phyloP scores from a whole-genome alignment of 2,329 filamentous ascomycete genomes.

The Diplodia intermedia region DNA sequence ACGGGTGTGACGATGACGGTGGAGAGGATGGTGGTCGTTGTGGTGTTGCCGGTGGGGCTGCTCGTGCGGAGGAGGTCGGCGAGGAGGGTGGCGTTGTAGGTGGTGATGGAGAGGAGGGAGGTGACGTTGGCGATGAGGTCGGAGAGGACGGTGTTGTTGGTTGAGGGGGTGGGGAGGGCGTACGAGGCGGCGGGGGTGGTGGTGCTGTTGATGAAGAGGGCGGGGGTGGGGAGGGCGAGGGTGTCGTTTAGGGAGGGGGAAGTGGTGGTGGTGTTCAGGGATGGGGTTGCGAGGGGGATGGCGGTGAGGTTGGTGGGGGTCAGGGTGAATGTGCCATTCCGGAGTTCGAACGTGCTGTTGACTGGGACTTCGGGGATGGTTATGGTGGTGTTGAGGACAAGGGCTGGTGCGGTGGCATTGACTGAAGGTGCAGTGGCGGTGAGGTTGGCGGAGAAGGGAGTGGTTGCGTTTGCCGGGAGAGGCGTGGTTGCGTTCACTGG shows the following conservation, averaged over 20 bases:
- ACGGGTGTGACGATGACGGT: too few species aligned
- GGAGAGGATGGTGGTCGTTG: too few species aligned
- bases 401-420: background rate
- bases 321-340: background rate
- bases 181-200: too few species aligned
- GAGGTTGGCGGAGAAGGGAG: background rate
- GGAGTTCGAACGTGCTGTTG: background rate
- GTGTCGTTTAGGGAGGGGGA: background rate
- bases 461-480: too few species aligned
- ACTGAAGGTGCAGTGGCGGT: background rate
- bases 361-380: background rate
- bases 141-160: background rate
- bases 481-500: too few species aligned
- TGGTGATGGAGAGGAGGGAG: constrained; percentile 4
- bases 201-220: background rate
- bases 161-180: background rate
- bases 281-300: background rate
- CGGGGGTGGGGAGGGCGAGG: background rate
- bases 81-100: constrained; percentile 4
- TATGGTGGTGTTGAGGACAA: background rate
- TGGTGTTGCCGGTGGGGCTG: background rate
- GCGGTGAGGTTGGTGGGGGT: background rate
- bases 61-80: background rate
- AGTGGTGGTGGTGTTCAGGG: too few species aligned
- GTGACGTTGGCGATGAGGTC: constrained; percentile 10